Evolutionary conservation across 2,329 filamentous ascomycete genomes (phyloP), one percentile per base, ranked within the genome.

Genomic region (Blastomyces gilchristii): DNA sequence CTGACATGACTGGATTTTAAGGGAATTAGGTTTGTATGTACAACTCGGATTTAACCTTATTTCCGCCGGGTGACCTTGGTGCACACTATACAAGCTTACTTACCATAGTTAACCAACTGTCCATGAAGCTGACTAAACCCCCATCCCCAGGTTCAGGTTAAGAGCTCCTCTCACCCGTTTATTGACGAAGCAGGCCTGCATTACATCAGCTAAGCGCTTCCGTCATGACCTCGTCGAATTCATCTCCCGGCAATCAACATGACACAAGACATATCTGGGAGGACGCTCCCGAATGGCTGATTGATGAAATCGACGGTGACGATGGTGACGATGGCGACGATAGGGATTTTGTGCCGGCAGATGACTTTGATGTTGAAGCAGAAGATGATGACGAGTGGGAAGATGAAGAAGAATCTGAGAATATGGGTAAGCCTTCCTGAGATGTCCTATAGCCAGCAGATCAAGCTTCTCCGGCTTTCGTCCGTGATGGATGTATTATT

Each of bases 301-400:
- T 12, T 14, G 59, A 61, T 34, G 34, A 3, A 37, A 8, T 37
- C 34, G 34, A 37, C 34, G 2, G 34, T 37, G 34, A 9, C 41
- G 9, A 47, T 41, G 2, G 34, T 37, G 34, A 9, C 41, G 9
- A 47, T 41, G 34, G 8, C 34, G 7, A 37, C 16, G 80, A 81
- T 71, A 80, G 81, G 76, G 80, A 82, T 66, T 80, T 78, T 72
- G 74, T 80, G 68, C 74, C 77, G 37, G 74, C 77, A 56, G 71
- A 63, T 65, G 76, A 78, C 9, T 69, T 70, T 58, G 72, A 74
- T 34, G 71, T 74, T 47, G 70, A 75, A 5, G 72, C 74, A 6
- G 69, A 73, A 12, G 73, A 74, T 16, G 75, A 41, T 28, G 58
- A 60, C 16, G 58, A 34, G 18, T 53, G 47, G 47, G 59, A 53